Evolutionary conservation across 129 eudicot genomes (phyloP).

Genomic region (Calendula officinalis): DNA sequence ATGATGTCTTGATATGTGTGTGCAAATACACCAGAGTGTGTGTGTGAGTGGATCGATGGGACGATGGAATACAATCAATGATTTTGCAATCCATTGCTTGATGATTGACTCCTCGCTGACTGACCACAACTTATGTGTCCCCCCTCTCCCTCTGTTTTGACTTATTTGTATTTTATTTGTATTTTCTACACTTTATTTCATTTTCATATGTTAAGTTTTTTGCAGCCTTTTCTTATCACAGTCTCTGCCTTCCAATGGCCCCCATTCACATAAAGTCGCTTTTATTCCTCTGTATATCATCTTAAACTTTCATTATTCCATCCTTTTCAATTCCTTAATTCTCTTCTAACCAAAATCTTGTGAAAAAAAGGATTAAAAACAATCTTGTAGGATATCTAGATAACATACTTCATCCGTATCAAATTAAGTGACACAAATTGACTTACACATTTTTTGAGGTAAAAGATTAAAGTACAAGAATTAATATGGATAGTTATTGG

Average conservation of each 20-base stretch:
- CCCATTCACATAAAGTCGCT: constrained; percentile 37
- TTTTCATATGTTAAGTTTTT: constrained; percentile 28
- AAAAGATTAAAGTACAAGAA: too few species aligned
- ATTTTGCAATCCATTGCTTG: constrained; percentile 46
- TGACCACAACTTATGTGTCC: constrained; percentile 45
- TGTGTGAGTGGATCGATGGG: constrained; percentile 30
- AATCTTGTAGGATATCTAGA: too few species aligned
- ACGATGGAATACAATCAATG: constrained; percentile 44
- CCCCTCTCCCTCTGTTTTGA: constrained; percentile 43
- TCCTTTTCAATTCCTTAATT: not conserved
- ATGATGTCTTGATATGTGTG: constrained; percentile 39
- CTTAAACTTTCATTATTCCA: constrained; percentile 1
- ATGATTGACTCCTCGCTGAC: constrained; percentile 52
- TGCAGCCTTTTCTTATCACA: constrained; percentile 40
- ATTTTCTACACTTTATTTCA: constrained; percentile 32
- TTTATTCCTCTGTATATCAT: constrained; percentile 24
- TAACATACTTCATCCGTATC: too few species aligned
- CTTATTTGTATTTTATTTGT: constrained; percentile 29
- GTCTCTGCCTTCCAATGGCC: constrained; percentile 36
- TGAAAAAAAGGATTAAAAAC: too few species aligned
- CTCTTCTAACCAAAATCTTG: too few species aligned
- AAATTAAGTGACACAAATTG: too few species aligned
- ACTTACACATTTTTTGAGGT: too few species aligned
- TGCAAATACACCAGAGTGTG: constrained; percentile 33
- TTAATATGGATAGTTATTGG: too few species aligned